Evolutionary conservation across 176 grass and related monocot species (phyloP).

Genomic region (Oryza longistaminata): DNA sequence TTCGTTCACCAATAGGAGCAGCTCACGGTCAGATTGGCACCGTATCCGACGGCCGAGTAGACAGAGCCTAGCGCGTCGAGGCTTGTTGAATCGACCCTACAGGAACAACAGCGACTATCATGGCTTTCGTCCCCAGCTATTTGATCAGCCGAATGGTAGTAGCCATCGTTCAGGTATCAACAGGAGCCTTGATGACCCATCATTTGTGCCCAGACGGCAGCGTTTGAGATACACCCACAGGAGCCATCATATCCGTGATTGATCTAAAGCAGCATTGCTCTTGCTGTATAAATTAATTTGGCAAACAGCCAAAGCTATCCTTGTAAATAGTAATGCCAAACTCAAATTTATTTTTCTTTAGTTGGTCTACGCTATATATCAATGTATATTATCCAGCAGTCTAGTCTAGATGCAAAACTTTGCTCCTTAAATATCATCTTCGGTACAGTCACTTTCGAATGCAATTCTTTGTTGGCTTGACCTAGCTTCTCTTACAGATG

Average conservation of each 20-base stretch:
- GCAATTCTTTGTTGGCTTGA: neutral
- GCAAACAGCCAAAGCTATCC: constrained; percentile 25
- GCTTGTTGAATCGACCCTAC: constrained; percentile 24
- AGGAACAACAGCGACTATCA: constrained; percentile 21
- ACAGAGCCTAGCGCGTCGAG: constrained; percentile 15
- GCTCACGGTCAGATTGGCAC: constrained; percentile 53
- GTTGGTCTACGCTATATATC: constrained; percentile 23
- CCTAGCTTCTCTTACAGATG: neutral
- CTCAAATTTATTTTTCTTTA: constrained; percentile 3
- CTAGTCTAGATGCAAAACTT: constrained; percentile 14
- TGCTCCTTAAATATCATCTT: neutral
- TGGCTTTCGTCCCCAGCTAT: constrained; percentile 1
- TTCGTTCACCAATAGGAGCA: constrained; percentile 34
- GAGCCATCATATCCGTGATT: constrained; percentile 36
- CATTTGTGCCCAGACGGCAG: constrained; percentile 35
- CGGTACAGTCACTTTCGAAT: neutral
- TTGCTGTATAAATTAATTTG: constrained; percentile 32
- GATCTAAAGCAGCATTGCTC: neutral
- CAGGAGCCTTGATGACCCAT: constrained; percentile 41
- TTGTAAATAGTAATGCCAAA: constrained; percentile 34
- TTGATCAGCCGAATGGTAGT: constrained; percentile 15
- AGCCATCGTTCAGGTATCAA: neutral
- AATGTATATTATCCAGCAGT: constrained; percentile 14
- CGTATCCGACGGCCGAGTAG: constrained; percentile 29
- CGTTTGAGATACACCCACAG: constrained; percentile 45